phyloP scores from a whole-genome alignment of 2,329 filamentous ascomycete genomes.

The Cladosporium oxysporum region DNA sequence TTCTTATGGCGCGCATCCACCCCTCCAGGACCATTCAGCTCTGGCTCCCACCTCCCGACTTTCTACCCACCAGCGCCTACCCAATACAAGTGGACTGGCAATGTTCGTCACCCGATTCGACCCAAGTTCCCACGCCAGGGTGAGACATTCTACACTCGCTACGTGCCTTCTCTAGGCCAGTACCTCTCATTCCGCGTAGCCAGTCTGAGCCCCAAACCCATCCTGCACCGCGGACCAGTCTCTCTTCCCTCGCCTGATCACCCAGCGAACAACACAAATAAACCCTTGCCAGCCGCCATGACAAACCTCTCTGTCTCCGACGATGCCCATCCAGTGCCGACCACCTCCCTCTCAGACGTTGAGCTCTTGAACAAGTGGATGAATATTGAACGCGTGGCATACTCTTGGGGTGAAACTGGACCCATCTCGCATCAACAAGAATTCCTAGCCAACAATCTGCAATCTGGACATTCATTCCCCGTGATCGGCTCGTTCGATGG shows the following conservation, averaged over 20 bases:
- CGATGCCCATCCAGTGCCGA: background rate
- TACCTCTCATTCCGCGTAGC: slow-evolving; percentile 89
- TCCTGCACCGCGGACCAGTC: slow-evolving; percentile 63
- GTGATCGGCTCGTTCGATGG: slow-evolving; percentile 93
- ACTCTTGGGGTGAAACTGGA: slow-evolving; percentile 77
- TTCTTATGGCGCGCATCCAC: slow-evolving; percentile 34
- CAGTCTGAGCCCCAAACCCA: slow-evolving; percentile 64
- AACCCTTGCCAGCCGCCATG: slow-evolving; percentile 14
- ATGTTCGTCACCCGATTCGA: slow-evolving; percentile 79
- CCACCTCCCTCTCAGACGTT: slow-evolving; percentile 52
- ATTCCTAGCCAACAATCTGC: slow-evolving; percentile 68
- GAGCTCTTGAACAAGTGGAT: slow-evolving; percentile 85
- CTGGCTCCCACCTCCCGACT: slow-evolving; percentile 81
- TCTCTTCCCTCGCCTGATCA: slow-evolving; percentile 21
- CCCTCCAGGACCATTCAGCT: slow-evolving; percentile 70
- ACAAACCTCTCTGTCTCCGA: slow-evolving; percentile 17
- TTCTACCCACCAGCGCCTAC: slow-evolving; percentile 84
- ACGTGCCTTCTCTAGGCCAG: slow-evolving; percentile 76
- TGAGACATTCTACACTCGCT: slow-evolving; percentile 87
- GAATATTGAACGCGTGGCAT: slow-evolving; percentile 76
- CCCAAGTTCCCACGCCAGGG: slow-evolving; percentile 88
- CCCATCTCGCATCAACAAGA: slow-evolving; percentile 59
- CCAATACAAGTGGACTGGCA: slow-evolving; percentile 77
- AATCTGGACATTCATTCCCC: slow-evolving; percentile 76
- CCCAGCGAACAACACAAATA: background rate